phyloP scores from a whole-genome alignment of 75 land plant genomes.

The Selaginella moellendorffii region DNA sequence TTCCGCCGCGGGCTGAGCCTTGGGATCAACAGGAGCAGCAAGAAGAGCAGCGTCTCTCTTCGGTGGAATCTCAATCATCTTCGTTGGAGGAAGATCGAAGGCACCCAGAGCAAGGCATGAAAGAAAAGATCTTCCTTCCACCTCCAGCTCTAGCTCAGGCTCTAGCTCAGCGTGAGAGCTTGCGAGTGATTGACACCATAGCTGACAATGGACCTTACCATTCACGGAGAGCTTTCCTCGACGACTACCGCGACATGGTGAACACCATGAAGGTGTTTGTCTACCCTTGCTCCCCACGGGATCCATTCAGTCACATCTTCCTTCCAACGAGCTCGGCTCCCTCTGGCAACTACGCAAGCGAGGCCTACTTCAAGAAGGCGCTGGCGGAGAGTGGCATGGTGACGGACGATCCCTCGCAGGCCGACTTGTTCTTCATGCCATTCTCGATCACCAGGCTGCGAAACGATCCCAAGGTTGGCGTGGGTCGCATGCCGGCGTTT shows the following conservation, averaged over 20 bases:
- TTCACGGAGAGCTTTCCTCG: constrained; percentile 34
- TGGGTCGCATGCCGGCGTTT: constrained; percentile 26
- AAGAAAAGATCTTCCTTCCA: no score
- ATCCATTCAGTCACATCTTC: constrained; percentile 38
- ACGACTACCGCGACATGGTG: constrained; percentile 52
- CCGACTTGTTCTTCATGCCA: constrained; percentile 58
- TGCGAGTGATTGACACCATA: no score
- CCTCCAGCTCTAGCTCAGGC: no score
- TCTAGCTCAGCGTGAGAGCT: no score
- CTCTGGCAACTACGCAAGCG: constrained; percentile 71
- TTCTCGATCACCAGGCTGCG: constrained; percentile 57
- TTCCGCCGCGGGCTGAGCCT: no score
- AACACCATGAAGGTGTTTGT: constrained; percentile 33
- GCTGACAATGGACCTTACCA: constrained; percentile 22
- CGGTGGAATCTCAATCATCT: no score
- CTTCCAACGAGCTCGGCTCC: constrained; percentile 35
- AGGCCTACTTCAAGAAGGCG: constrained; percentile 52
- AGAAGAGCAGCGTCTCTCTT: no score
- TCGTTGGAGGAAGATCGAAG: no score
- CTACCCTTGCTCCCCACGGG: constrained; percentile 40
- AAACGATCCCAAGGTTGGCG: constrained; percentile 40
- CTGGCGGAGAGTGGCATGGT: constrained; percentile 46
- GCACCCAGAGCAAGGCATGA: no score
- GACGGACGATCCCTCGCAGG: constrained; percentile 51
- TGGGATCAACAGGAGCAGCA: no score